Conservation (phyloP, 2,329 filamentous ascomycete genomes). For the Fusarium bulbicola region DNA sequence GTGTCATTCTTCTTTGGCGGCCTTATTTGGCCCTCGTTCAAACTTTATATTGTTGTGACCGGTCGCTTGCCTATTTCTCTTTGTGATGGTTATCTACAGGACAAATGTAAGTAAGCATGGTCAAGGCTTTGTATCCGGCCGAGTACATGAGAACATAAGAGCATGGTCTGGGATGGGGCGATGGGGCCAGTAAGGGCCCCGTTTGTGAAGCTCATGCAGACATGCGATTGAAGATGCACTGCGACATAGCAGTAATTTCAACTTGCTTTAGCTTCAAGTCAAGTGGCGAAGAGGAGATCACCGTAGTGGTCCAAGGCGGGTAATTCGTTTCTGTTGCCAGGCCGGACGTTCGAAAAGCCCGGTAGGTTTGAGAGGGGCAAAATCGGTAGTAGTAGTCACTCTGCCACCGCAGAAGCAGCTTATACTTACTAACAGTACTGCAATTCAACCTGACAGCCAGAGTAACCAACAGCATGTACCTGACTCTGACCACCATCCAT, state of each 20-base stretch:
- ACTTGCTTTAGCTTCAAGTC: constrained; percentile 37
- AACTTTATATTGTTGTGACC: constrained; percentile 10
- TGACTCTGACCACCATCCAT: constrained; percentile 40
- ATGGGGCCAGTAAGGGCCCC: constrained; percentile 31
- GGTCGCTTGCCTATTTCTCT: constrained; percentile 1
- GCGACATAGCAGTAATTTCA: constrained; percentile 41
- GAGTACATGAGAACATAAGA: constrained; percentile 25
- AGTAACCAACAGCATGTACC: constrained; percentile 36
- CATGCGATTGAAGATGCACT: constrained; percentile 39
- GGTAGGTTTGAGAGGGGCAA: constrained; percentile 34
- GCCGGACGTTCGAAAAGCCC: constrained; percentile 25
- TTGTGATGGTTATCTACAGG: constrained; percentile 4
- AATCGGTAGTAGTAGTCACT: not conserved
- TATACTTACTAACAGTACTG: not conserved
- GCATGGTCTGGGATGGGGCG: constrained; percentile 33
- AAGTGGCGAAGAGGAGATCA: constrained; percentile 45
- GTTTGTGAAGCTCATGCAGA: constrained; percentile 42
- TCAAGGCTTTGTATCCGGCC: constrained; percentile 21
- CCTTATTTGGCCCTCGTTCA: constrained; percentile 8
- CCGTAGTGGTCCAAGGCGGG: constrained; percentile 34
- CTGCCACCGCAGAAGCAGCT: constrained; percentile 17
- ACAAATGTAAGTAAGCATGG: constrained; percentile 10
- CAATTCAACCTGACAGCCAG: not conserved
- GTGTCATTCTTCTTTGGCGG: not conserved
- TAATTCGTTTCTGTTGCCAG: constrained; percentile 37